Percentiles rank a stretch among this genome's conserved stretches.
phyloP scores from a whole-genome alignment of 2,329 filamentous ascomycete species.

The Microcyclospora tardicrescens region DNA sequence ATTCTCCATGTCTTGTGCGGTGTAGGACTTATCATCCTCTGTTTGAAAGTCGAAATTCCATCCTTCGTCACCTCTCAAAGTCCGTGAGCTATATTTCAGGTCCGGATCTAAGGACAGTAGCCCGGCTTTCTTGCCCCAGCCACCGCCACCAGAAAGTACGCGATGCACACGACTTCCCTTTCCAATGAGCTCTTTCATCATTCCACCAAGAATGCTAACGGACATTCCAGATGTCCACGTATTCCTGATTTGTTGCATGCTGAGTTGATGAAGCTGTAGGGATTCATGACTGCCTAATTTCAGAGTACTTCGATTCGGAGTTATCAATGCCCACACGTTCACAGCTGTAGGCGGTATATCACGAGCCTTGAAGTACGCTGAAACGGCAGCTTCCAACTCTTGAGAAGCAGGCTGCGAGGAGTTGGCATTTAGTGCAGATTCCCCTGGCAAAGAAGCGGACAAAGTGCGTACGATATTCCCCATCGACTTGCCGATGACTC shows the following conservation, averaged over 20 bases:
- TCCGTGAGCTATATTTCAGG: conserved; percentile 36
- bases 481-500: conserved; percentile 51
- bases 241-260: conserved; percentile 1
- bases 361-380: conserved; percentile 39
- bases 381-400: conserved; percentile 56
- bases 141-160: conserved; percentile 65
- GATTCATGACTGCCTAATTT: neutral
- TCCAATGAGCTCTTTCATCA: neutral
- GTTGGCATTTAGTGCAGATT: neutral
- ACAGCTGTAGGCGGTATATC: conserved; percentile 35
- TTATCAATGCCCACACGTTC: conserved; percentile 61
- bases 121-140: conserved; percentile 71
- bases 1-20: conserved; percentile 20
- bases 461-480: conserved; percentile 59
- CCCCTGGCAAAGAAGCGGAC: neutral
- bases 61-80: conserved; percentile 43
- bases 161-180: conserved; percentile 31
- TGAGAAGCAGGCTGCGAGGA: conserved; percentile 48
- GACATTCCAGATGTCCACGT: conserved; percentile 12
- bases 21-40: conserved; percentile 10
- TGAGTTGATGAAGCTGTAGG: neutral
- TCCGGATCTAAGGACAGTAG: conserved; percentile 67
- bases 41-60: conserved; percentile 33
- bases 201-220: neutral
- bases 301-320: conserved; percentile 29